These are phyloP conservation scores for Gilbertella persicaria DNA, from an alignment of 371 early-diverging fungal species.

Conservation along the genomic window DNA sequence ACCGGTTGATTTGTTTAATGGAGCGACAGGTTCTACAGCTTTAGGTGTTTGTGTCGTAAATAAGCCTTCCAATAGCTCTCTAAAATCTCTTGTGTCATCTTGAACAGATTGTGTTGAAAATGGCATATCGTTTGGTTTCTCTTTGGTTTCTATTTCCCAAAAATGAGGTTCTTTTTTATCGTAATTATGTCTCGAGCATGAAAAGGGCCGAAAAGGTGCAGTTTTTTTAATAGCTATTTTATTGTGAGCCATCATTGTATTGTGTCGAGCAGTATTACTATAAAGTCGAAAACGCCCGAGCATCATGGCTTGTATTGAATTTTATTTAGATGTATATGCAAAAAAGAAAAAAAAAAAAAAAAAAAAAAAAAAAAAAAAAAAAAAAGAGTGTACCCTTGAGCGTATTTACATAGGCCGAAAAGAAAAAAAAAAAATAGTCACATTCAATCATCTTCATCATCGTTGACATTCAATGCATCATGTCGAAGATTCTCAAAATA, in stretches of 20 bases:
- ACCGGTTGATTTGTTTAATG: not conserved
- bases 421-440: not conserved
- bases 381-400: not conserved
- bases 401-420: too few relatives aligned
- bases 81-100: slow-evolving; percentile 11
- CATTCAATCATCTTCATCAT: not conserved
- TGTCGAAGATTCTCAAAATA: slow-evolving; percentile 1
- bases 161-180: not conserved
- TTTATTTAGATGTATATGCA: not conserved
- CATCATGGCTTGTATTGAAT: too few relatives aligned
- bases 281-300: too few relatives aligned
- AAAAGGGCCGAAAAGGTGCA: not conserved
- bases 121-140: not conserved
- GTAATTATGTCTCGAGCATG: not conserved
- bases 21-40: not conserved
- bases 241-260: not conserved
- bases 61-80: slow-evolving; percentile 16
- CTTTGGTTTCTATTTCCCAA: not conserved
- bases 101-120: not conserved
- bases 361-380: not conserved
- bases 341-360: not conserved
- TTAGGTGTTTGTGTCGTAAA: not conserved
- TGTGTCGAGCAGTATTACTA: not conserved
- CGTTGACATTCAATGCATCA: not conserved
- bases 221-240: not conserved